These are phyloP conservation scores for Aureobasidium sp. DNA, from an alignment of 2,329 filamentous ascomycete species.

Conservation along the genomic window DNA sequence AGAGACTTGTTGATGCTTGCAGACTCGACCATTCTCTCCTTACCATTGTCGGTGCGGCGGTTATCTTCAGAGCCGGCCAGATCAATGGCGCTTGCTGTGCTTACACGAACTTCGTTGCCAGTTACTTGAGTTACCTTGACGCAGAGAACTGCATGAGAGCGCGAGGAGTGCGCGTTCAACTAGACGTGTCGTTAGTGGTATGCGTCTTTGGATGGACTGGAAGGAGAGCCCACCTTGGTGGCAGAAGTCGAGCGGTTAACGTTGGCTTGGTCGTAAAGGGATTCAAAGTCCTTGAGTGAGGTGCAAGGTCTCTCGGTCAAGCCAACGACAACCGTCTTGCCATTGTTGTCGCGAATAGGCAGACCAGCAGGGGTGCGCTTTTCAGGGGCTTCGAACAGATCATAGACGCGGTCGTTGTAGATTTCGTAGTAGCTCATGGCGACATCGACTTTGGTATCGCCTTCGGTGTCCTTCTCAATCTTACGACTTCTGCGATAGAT, in stretches of 20 bases:
- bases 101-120: conserved; percentile 58
- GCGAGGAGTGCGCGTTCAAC: conserved; percentile 82
- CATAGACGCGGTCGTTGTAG: conserved; percentile 92
- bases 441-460: conserved; percentile 62
- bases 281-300: conserved; percentile 83
- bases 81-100: conserved; percentile 88
- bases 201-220: background rate
- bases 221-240: conserved; percentile 52
- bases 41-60: conserved; percentile 83
- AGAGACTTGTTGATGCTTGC: conserved; percentile 96
- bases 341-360: conserved; percentile 74
- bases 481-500: conserved; percentile 82
- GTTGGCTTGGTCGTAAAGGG: conserved; percentile 84
- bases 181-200: conserved; percentile 19
- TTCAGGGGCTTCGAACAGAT: conserved; percentile 79
- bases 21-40: conserved; percentile 86
- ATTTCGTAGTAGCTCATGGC: conserved; percentile 90
- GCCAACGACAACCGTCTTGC: conserved; percentile 79
- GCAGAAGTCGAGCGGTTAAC: conserved; percentile 80
- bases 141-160: conserved; percentile 82
- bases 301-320: conserved; percentile 74
- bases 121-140: conserved; percentile 78
- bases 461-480: conserved; percentile 68
- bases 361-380: conserved; percentile 75
- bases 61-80: conserved; percentile 95